These are phyloP conservation scores for Gracilaria domingensis DNA, from an alignment of 23 red algal species.

Conservation along the genomic window DNA sequence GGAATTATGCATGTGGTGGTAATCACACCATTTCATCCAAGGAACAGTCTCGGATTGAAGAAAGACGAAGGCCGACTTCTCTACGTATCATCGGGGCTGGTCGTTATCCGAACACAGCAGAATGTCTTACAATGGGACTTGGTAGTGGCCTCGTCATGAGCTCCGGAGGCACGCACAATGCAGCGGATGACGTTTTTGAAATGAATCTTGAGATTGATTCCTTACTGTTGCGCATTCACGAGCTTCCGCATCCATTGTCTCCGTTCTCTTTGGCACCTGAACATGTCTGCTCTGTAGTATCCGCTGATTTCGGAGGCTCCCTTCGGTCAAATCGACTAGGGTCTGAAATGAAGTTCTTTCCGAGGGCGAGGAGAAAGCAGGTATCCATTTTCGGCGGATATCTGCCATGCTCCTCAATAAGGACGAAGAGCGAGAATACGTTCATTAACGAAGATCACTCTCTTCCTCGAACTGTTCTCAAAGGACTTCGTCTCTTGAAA, in stretches of 20 bases:
- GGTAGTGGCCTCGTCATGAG: slow-evolving; percentile 27
- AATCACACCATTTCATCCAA: slow-evolving; percentile 42
- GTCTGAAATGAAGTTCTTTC: neutral
- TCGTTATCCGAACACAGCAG: slow-evolving; percentile 26
- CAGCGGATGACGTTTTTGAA: slow-evolving; percentile 47
- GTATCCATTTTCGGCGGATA: slow-evolving; percentile 46
- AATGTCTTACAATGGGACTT: slow-evolving; percentile 62
- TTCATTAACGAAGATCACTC: neutral
- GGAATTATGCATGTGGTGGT: slow-evolving; percentile 53
- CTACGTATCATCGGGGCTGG: slow-evolving; percentile 10
- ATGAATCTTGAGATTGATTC: slow-evolving; percentile 36
- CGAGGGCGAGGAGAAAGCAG: neutral
- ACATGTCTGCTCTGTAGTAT: slow-evolving; percentile 31
- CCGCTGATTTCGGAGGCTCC: slow-evolving; percentile 1
- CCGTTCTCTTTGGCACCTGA: slow-evolving; percentile 27
- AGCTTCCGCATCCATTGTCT: slow-evolving; percentile 47
- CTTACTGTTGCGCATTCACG: slow-evolving; percentile 46
- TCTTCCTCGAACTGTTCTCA: slow-evolving; percentile 32
- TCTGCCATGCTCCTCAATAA: neutral
- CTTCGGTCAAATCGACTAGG: slow-evolving; percentile 43
- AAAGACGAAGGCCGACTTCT: slow-evolving; percentile 9
- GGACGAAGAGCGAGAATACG: neutral
- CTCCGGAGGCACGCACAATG: slow-evolving; percentile 17
- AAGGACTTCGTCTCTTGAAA: slow-evolving; percentile 41
- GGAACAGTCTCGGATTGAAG: slow-evolving; percentile 30